Evolutionary conservation across 768 basidiomycete genomes (phyloP), one percentile per base, ranked within the genome.

Genomic region (Mycena crocata): DNA sequence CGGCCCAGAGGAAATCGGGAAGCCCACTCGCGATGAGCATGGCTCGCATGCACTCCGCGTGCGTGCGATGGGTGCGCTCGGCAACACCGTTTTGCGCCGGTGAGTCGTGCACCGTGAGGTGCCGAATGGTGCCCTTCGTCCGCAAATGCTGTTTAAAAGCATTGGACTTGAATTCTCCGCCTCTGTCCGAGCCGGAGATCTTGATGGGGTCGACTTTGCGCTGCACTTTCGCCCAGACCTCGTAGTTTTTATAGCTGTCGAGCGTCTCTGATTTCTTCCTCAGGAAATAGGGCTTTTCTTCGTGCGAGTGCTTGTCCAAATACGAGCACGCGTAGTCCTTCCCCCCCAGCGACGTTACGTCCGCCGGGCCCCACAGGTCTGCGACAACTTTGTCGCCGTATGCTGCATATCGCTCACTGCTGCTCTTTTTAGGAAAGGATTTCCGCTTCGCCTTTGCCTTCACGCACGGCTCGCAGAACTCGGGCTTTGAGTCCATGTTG

Each of bases 51-150:
- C 51, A 49, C 31, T 74, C 74, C 2, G 75, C 12, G 35, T 76
- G 73, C 21, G 72, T 74, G 23, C 76, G 60, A 46, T 78, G 77
- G 30, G 67, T 72, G 13, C 71, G 66, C 70, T 81, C 77, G 5
- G 75, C 67, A 23, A 68, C 70, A 17, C 79, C 76, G 62, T 81
- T 79, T 40, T 74, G 76, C 32, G 71, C 69, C 19, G 80, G 78
- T 21, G 75, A 73, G 67, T 81, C 73, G 49, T 80, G 77, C 26
- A 78, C 73, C 2, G 74, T 79, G 24, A 80, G 75, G 35, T 80
- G 75, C 24, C 70, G 71, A 55, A 69, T 52, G 0, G 78, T 81
- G 2, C 80, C 77, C 23, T 71, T 50, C 2, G 45, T 24, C 10
- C 68, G 64, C 12, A 77, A 73, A 56, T 78, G 68, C 5, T 66